These are phyloP conservation scores for Daldinia concentrica DNA, from an alignment of 495 filamentous ascomycete species.

Conservation along the genomic window DNA sequence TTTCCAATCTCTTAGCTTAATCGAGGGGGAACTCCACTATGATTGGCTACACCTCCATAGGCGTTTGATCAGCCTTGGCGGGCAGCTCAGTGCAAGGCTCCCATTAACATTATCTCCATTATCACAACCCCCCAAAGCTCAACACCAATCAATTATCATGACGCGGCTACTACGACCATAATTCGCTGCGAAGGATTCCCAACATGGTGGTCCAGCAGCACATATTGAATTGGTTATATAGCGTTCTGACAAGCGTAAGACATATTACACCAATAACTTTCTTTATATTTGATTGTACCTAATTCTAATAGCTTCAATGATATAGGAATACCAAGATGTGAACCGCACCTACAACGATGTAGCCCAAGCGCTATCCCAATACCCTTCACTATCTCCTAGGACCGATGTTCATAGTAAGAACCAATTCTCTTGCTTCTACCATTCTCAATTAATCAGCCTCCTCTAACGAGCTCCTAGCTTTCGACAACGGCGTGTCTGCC, in stretches of 20 bases:
- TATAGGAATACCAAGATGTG: constrained; percentile 89
- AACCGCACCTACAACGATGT: constrained; percentile 93
- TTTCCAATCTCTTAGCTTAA: background rate
- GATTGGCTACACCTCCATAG: background rate
- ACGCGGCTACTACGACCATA: constrained; percentile 18
- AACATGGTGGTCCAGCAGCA: constrained; percentile 87
- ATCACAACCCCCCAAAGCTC: background rate
- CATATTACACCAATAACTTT: background rate
- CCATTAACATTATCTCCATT: background rate
- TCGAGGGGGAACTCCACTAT: background rate
- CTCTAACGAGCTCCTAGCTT: constrained; percentile 64
- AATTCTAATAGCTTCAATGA: constrained; percentile 18
- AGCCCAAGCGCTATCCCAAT: constrained; percentile 79
- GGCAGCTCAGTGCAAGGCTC: constrained; percentile 24
- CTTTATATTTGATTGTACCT: background rate
- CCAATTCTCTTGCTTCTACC: background rate
- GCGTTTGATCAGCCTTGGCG: constrained; percentile 3
- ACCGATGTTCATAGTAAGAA: constrained; percentile 94
- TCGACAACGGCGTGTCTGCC: constrained; percentile 86
- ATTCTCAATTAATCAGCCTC: constrained; percentile 1
- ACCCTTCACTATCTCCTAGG: constrained; percentile 84
- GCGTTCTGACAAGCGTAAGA: constrained; percentile 80
- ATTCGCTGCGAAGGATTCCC: constrained; percentile 20
- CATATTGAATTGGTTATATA: constrained; percentile 94
- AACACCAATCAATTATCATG: constrained; percentile 30